Evolutionary conservation across 108 stramenopile genomes (phyloP), one percentile per base, ranked within the genome.

Genomic region (Aurantiochytrium sp.): DNA sequence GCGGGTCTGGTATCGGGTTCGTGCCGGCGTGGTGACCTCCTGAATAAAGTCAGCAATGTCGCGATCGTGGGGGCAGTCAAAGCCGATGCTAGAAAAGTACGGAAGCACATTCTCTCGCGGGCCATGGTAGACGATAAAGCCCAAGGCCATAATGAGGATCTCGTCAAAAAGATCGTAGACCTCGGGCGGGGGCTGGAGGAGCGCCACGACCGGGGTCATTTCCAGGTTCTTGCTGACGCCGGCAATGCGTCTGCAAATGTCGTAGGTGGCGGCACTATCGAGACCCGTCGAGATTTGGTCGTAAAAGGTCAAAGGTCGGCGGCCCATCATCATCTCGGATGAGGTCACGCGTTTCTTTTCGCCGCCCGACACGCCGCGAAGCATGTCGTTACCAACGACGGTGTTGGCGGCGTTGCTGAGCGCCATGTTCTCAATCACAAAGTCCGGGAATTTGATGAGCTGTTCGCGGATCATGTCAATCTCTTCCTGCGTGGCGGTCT

Each of bases 111-210:
- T 76, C 59, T 94, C 95, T 23, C 95, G 91, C 12, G 95, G 95
- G 21, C 97, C 97, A 25, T 95, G 94, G 88, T 94, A 96, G 28
- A 97, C 93, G 28, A 97, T 89, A 45, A 87, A 93, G 45, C 97
- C 97, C 44, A 94, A 88, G 88, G 94, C 94, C 44, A 98, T 87
- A 59, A 98, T 88, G 43, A 96, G 93, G 19, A 97, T 58, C 60
- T 97, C 96, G 88, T 98, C 97, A 90, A 98, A 98, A 44, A 97
- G 92, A 45, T 95, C 95, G 60, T 95, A 96, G 25, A 96, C 95
- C 92, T 97, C 97, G 4, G 97, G 97, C 0, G 96, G 95, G 23
- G 97, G 97, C 89, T 97, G 97, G 5, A 97, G 93, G 58, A 98
- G 94, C 5, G 95, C 92, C 14, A 96, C 92, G 23, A 97, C 90